Percentiles rank a stretch among this genome's conserved stretches.
phyloP scores from a whole-genome alignment of 2,329 filamentous ascomycete species.

The Nothomitra cinnamomea region DNA sequence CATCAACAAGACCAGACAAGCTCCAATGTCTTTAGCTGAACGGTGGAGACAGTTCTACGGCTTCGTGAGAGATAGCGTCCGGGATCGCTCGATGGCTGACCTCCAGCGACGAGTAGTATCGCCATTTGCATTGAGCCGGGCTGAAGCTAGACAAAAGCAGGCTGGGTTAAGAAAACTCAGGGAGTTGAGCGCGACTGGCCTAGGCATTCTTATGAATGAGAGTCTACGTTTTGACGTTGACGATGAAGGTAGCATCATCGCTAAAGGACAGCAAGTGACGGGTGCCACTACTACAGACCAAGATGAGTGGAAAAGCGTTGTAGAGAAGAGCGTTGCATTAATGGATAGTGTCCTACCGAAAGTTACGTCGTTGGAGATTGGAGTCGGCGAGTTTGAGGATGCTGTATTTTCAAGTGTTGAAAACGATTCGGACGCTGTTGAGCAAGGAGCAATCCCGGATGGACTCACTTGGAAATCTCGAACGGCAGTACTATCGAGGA shows the following conservation, averaged over 20 bases:
- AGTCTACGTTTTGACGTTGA: constrained; percentile 53
- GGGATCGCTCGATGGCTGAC: constrained; percentile 52
- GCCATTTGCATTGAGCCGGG: constrained; percentile 57
- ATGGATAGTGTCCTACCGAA: constrained; percentile 75
- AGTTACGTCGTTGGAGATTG: constrained; percentile 42
- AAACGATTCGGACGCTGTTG: constrained; percentile 38
- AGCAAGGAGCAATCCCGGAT: constrained; percentile 26
- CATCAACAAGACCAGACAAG: constrained; percentile 12
- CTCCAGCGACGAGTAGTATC: constrained; percentile 58
- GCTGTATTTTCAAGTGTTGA: constrained; percentile 40
- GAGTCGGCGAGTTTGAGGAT: constrained; percentile 36
- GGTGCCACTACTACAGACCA: constrained; percentile 7
- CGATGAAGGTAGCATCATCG: constrained; percentile 35
- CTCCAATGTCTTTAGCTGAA: constrained; percentile 20
- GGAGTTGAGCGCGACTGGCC: constrained; percentile 66
- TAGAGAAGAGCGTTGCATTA: constrained; percentile 64
- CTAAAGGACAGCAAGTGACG: constrained; percentile 24
- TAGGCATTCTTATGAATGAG: constrained; percentile 78
- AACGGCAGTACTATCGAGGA: constrained; percentile 42
- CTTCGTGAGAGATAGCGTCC: constrained; percentile 59
- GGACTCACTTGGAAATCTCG: constrained; percentile 12
- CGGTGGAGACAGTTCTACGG: constrained; percentile 54
- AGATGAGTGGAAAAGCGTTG: constrained; percentile 53
- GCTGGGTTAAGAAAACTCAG: constrained; percentile 52
- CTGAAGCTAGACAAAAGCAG: constrained; percentile 61